These are phyloP conservation scores for Chaetomium tenue DNA, from an alignment of 495 filamentous ascomycete genomes.

Conservation along the genomic window DNA sequence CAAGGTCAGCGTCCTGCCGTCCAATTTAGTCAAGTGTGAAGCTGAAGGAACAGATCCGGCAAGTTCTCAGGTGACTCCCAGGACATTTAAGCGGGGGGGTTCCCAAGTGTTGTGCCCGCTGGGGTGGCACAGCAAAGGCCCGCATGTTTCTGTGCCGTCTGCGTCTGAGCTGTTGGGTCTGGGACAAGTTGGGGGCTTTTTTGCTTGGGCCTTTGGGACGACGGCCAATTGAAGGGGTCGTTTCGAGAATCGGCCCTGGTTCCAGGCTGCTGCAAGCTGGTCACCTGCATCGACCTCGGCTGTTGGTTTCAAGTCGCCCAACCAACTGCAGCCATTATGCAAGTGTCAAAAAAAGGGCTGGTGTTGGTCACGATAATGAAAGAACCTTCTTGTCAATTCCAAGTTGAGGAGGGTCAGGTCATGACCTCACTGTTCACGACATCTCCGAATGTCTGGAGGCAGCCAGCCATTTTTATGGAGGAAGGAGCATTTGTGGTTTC, in stretches of 20 bases:
- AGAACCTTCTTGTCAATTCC: neutral
- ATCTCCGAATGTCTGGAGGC: no score
- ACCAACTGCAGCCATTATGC: neutral
- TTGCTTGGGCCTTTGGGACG: neutral
- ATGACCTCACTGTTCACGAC: no score
- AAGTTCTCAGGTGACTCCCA: neutral
- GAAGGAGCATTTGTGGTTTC: neutral
- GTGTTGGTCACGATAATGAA: neutral
- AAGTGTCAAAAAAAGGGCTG: neutral
- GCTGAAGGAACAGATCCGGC: neutral
- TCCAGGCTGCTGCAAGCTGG: conserved; percentile 1
- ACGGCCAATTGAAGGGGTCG: conserved; percentile 22
- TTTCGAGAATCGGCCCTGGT: conserved; percentile 14
- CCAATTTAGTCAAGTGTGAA: neutral
- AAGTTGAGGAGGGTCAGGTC: neutral
- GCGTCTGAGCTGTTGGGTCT: conserved; percentile 11
- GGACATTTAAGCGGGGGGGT: neutral
- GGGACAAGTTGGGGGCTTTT: neutral
- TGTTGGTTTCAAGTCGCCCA: conserved; percentile 6
- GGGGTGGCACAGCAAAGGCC: conserved; percentile 7
- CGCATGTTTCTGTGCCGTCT: conserved; percentile 13
- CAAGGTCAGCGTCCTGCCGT: neutral
- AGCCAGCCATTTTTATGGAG: no score
- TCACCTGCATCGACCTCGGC: conserved; percentile 6
- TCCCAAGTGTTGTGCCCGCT: neutral